Conservation (phyloP, 805 yeast genomes). For the Cyberlindnera japonica region DNA sequence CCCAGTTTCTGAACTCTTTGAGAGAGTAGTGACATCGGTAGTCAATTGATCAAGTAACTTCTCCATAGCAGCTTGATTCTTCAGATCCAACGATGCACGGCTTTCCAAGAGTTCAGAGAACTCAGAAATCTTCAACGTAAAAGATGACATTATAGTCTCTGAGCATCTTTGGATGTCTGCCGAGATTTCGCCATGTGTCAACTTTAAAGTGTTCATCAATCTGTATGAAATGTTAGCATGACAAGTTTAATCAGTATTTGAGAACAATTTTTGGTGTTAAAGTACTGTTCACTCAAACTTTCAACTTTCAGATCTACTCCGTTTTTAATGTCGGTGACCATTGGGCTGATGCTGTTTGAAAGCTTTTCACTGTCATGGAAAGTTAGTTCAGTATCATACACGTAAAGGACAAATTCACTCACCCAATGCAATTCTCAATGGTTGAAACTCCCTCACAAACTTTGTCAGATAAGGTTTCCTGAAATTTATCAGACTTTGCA, state of each 20-base stretch:
- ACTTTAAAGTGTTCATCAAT: constrained; percentile 3
- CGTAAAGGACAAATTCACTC: no score
- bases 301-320: constrained; percentile 3
- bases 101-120: neutral
- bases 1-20: neutral
- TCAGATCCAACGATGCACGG: neutral
- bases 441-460: constrained; percentile 3
- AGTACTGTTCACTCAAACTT: constrained; percentile 8
- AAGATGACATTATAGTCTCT: neutral
- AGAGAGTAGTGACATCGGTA: neutral
- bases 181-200: neutral
- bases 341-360: neutral
- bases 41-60: neutral
- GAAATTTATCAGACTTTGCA: constrained; percentile 1
- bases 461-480: constrained; percentile 4
- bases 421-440: constrained; percentile 4
- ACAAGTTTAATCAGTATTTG: neutral
- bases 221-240: constrained; percentile 4
- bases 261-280: constrained; percentile 2
- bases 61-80: neutral
- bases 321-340: neutral
- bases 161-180: neutral
- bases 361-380: neutral
- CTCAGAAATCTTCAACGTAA: neutral
- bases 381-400: neutral